A percentile compares a stretch with the other conserved stretches of the same genome.
phyloP scores from a whole-genome alignment of 2,329 filamentous ascomycete species.

The Neurospora sp. region DNA sequence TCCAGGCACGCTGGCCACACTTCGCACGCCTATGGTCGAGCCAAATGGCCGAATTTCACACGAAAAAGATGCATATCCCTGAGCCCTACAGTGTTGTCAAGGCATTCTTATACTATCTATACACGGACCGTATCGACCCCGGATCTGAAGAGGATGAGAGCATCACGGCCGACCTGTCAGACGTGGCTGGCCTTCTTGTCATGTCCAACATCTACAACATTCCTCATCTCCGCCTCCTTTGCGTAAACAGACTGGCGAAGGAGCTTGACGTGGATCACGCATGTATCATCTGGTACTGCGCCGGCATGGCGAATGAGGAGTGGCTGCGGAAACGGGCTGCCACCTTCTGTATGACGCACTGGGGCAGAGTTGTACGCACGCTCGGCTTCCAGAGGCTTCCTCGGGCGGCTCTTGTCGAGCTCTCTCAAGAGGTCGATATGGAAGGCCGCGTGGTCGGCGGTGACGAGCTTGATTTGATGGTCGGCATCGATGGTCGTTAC shows the following conservation, averaged over 20 bases:
- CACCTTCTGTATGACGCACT: constrained; percentile 82
- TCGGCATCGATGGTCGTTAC: constrained; percentile 39
- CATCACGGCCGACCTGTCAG: constrained; percentile 67
- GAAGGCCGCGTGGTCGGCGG: constrained; percentile 87
- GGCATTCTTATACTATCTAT: constrained; percentile 91
- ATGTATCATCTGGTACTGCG: constrained; percentile 92
- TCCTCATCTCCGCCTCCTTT: constrained; percentile 80
- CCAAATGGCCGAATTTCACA: constrained; percentile 96
- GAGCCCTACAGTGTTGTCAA: constrained; percentile 92
- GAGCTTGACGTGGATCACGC: constrained; percentile 93
- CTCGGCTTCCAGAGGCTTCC: constrained; percentile 76
- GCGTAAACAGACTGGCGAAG: constrained; percentile 79
- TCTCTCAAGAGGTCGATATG: constrained; percentile 87
- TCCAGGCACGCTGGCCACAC: constrained; percentile 93
- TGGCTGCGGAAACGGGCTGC: constrained; percentile 88
- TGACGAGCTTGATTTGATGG: constrained; percentile 60
- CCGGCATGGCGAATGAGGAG: constrained; percentile 80
- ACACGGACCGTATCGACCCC: constrained; percentile 79
- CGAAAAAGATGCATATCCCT: constrained; percentile 94
- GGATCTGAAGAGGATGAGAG: constrained; percentile 34
- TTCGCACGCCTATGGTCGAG: constrained; percentile 85
- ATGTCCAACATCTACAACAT: constrained; percentile 99
- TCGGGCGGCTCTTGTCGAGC: constrained; percentile 71
- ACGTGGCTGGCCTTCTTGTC: constrained; percentile 88
- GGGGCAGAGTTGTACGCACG: constrained; percentile 88